Evolutionary conservation across 306 rosid species (phyloP).

Genomic region (Sesbania bispinosa): DNA sequence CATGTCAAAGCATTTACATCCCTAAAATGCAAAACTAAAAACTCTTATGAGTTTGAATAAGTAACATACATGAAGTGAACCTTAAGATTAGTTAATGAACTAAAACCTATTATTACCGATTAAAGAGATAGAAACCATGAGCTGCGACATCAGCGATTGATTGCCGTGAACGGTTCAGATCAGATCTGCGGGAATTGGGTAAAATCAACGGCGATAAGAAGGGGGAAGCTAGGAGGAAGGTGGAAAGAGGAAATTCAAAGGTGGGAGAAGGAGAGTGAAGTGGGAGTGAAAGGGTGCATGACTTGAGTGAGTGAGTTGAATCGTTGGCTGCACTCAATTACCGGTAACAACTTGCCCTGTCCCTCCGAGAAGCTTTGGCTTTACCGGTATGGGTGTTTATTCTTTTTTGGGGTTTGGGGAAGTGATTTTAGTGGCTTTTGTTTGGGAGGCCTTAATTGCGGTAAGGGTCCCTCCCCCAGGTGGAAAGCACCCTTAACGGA

Average conservation of each 20-base stretch:
- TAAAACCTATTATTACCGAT: slow-evolving; percentile 11
- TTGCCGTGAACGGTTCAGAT: slow-evolving; percentile 13
- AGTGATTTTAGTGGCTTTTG: neutral
- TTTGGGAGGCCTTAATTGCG: neutral
- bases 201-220: neutral
- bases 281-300: neutral
- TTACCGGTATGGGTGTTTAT: no score
- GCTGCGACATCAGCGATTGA: neutral
- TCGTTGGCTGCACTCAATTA: neutral
- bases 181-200: slow-evolving; percentile 1
- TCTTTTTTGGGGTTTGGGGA: neutral
- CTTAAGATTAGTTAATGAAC: neutral
- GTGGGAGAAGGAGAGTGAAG: neutral
- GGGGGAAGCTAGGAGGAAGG: neutral
- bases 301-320: slow-evolving; percentile 29
- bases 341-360: neutral
- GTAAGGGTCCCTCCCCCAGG: neutral
- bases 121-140: neutral
- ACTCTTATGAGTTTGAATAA: neutral
- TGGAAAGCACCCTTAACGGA: neutral
- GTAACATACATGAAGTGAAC: neutral
- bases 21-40: neutral
- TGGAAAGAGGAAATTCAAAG: neutral
- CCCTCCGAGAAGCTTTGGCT: slow-evolving; percentile 14
- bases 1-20: neutral